These are phyloP conservation scores for Acanthamoeba healyi DNA, from an alignment of 208 protist genomes.

Conservation along the genomic window DNA sequence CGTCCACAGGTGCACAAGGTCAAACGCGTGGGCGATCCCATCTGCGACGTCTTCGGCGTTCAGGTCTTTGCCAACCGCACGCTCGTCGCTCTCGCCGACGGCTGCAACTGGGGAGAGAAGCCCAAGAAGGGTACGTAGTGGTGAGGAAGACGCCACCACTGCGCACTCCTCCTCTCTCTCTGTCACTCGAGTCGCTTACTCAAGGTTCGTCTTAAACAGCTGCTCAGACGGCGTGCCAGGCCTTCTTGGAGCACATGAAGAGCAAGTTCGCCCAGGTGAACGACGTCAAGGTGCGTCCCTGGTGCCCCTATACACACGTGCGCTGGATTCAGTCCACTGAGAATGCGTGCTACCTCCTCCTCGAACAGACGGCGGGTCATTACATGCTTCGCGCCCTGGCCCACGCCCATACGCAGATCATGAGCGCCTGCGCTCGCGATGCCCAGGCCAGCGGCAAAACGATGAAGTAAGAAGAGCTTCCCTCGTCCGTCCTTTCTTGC, in stretches of 20 bases:
- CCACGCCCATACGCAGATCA: slow-evolving; percentile 25
- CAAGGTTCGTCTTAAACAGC: background rate
- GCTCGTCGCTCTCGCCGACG: slow-evolving; percentile 77
- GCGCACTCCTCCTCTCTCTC: too few species aligned
- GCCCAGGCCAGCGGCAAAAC: slow-evolving; percentile 28
- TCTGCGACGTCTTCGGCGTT: slow-evolving; percentile 79
- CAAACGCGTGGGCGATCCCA: slow-evolving; percentile 80
- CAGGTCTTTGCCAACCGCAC: slow-evolving; percentile 76
- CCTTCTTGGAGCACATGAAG: slow-evolving; percentile 59
- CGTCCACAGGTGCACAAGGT: background rate
- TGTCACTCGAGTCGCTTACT: too few species aligned
- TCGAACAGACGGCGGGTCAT: slow-evolving; percentile 36
- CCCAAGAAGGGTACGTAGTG: slow-evolving; percentile 65
- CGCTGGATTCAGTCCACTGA: too few species aligned
- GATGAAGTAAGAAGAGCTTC: background rate
- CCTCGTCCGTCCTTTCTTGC: too few species aligned
- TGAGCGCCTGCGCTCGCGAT: background rate
- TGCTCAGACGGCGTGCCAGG: slow-evolving; percentile 15
- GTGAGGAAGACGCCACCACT: too few species aligned
- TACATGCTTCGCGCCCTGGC: slow-evolving; percentile 25
- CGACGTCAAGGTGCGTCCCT: slow-evolving; percentile 24
- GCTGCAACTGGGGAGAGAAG: slow-evolving; percentile 83
- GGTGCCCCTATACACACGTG: too few species aligned
- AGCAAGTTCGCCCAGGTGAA: slow-evolving; percentile 7
- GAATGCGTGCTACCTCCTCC: too few species aligned